Evolutionary conservation across 768 basidiomycete genomes (phyloP).

Genomic region (Neoboletus magnificus): DNA sequence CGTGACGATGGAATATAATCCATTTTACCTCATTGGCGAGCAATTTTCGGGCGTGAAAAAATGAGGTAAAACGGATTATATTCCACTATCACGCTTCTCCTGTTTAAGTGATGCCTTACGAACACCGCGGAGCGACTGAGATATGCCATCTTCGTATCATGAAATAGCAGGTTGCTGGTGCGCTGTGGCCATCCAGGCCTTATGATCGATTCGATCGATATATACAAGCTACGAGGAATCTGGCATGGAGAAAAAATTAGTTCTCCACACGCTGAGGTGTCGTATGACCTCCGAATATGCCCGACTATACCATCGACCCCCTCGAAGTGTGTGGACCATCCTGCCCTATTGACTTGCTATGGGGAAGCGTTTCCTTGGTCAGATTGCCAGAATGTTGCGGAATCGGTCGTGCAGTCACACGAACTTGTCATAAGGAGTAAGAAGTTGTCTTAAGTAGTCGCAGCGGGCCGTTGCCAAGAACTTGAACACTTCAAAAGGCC

Average conservation of each 20-base stretch:
- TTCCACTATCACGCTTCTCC: too few relatives aligned
- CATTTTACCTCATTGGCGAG: too few relatives aligned
- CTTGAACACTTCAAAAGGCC: background rate
- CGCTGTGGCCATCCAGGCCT: background rate
- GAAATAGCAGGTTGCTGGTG: background rate
- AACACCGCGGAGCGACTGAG: background rate
- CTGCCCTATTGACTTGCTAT: background rate
- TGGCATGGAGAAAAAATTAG: too few relatives aligned
- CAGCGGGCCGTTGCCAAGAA: background rate
- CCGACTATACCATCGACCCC: too few relatives aligned
- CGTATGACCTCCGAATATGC: background rate
- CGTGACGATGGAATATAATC: too few relatives aligned
- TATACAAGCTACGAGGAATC: background rate
- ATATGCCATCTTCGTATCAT: background rate
- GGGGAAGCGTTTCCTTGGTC: background rate
- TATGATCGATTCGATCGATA: background rate
- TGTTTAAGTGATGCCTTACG: too few relatives aligned
- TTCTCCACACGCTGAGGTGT: background rate
- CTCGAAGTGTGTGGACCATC: background rate
- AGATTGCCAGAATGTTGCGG: background rate
- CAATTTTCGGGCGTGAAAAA: too few relatives aligned
- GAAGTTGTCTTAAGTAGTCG: background rate
- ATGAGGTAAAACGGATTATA: too few relatives aligned
- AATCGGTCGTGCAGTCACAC: background rate
- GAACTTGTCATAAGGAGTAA: background rate